A percentile compares a stretch with the other conserved stretches of the same genome.
Evolutionary conservation across 2,329 filamentous ascomycete species (phyloP).

Genomic region (Fusarium sp.): DNA sequence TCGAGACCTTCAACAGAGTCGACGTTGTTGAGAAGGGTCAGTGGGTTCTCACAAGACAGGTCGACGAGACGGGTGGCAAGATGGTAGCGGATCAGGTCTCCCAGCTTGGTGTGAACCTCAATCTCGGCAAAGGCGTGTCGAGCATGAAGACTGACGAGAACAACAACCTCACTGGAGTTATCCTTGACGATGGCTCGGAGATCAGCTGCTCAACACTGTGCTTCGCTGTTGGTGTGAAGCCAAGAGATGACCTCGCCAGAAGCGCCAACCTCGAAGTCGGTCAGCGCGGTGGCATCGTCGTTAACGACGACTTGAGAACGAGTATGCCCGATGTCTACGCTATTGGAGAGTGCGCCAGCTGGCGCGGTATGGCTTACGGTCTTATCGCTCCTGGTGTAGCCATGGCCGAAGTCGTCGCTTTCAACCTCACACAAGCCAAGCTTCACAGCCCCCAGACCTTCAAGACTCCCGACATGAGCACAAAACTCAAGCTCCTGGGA

Average conservation of each 20-base stretch:
- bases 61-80: slow-evolving; percentile 81
- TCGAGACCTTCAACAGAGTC: slow-evolving; percentile 77
- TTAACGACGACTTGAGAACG: slow-evolving; percentile 74
- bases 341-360: slow-evolving; percentile 90
- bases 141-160: slow-evolving; percentile 73
- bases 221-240: slow-evolving; percentile 88
- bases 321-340: slow-evolving; percentile 80
- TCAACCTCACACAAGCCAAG: slow-evolving; percentile 87
- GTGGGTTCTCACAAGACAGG: slow-evolving; percentile 84
- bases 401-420: slow-evolving; percentile 91
- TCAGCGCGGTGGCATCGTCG: slow-evolving; percentile 77
- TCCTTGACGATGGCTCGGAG: slow-evolving; percentile 82
- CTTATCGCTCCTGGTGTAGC: slow-evolving; percentile 90
- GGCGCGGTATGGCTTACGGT: slow-evolving; percentile 86
- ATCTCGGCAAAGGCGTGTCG: slow-evolving; percentile 79
- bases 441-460: slow-evolving; percentile 75
- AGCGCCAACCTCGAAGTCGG: slow-evolving; percentile 76
- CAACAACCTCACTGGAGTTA: slow-evolving; percentile 76
- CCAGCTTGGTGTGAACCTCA: slow-evolving; percentile 80
- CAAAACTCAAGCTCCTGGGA: slow-evolving; percentile 87
- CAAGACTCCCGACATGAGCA: slow-evolving; percentile 87
- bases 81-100: slow-evolving; percentile 86
- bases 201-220: slow-evolving; percentile 84
- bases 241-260: slow-evolving; percentile 79
- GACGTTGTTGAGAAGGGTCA: slow-evolving; percentile 82